A percentile compares a stretch with the other conserved stretches of the same genome.
Conservation (phyloP, 1,284 basidiomycete species). For the Earliella scabrosa region DNA sequence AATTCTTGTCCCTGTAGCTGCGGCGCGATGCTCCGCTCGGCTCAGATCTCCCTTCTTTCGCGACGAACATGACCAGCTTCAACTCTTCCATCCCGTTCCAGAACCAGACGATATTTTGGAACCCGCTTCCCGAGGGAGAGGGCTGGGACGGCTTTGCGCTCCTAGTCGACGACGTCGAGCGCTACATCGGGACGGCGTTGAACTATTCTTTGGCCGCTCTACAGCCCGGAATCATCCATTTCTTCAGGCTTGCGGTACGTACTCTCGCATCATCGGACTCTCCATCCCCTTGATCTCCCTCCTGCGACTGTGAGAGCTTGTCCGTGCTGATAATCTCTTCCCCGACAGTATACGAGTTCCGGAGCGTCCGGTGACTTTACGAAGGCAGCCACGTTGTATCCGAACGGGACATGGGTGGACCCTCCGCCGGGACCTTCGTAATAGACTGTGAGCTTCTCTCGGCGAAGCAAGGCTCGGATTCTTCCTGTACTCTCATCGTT, state of each 20-base stretch:
- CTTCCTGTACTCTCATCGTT: conserved; percentile 5
- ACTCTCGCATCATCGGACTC: neutral
- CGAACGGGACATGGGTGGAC: conserved; percentile 83
- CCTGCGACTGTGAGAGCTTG: neutral
- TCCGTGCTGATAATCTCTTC: conserved; percentile 13
- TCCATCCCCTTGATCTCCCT: neutral
- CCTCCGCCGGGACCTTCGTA: conserved; percentile 70
- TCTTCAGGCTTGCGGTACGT: conserved; percentile 83
- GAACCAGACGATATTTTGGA: conserved; percentile 71
- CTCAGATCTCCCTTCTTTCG: conserved; percentile 70
- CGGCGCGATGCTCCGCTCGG: conserved; percentile 75
- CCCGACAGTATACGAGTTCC: conserved; percentile 53
- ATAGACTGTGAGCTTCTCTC: conserved; percentile 14
- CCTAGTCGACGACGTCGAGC: conserved; percentile 85
- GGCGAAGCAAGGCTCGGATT: neutral
- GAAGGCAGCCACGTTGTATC: conserved; percentile 75
- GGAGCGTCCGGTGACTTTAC: conserved; percentile 80
- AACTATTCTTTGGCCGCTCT: conserved; percentile 72
- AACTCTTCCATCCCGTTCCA: conserved; percentile 56
- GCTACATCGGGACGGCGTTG: conserved; percentile 67
- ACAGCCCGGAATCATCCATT: conserved; percentile 71
- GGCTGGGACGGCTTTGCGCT: conserved; percentile 82
- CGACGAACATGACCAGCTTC: conserved; percentile 72
- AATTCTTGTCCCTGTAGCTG: conserved; percentile 52
- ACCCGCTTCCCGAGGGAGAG: conserved; percentile 46